phyloP scores from a whole-genome alignment of 495 filamentous ascomycete genomes.

The Stereocaulon alpinum region DNA sequence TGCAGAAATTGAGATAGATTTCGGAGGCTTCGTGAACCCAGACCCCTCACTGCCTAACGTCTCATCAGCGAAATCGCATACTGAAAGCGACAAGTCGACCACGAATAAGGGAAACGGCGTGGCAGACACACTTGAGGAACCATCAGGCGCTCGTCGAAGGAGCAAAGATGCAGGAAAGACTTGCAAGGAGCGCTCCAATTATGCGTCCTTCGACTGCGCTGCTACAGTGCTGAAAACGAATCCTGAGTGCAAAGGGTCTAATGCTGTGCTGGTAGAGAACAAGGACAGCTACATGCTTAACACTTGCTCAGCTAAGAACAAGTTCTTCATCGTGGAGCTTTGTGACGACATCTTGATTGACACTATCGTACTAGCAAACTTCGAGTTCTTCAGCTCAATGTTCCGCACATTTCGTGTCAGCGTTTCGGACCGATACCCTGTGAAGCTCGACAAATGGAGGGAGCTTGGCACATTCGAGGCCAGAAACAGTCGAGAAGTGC shows the following conservation, averaged over 20 bases:
- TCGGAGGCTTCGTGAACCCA: slow-evolving; percentile 53
- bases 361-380: slow-evolving; percentile 91
- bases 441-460: slow-evolving; percentile 86
- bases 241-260: slow-evolving; percentile 67
- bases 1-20: slow-evolving; percentile 81
- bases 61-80: slow-evolving; percentile 25
- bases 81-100: slow-evolving; percentile 21
- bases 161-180: slow-evolving; percentile 92
- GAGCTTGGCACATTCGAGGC: slow-evolving; percentile 82
- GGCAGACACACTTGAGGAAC: slow-evolving; percentile 30
- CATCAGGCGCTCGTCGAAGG: slow-evolving; percentile 39
- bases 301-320: slow-evolving; percentile 75
- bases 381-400: slow-evolving; percentile 97
- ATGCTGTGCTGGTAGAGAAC: slow-evolving; percentile 83
- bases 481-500: slow-evolving; percentile 81
- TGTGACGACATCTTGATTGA: slow-evolving; percentile 92
- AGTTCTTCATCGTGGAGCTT: slow-evolving; percentile 84
- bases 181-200: slow-evolving; percentile 91
- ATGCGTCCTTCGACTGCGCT: slow-evolving; percentile 92
- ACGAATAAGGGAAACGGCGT: slow-evolving; percentile 24
- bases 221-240: slow-evolving; percentile 91
- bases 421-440: slow-evolving; percentile 86
- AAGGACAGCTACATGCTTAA: slow-evolving; percentile 99
- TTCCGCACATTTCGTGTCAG: slow-evolving; percentile 81
- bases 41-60: slow-evolving; percentile 28